phyloP scores from a whole-genome alignment of 768 basidiomycete species.

The Chalciporus sphaerocephalus region DNA sequence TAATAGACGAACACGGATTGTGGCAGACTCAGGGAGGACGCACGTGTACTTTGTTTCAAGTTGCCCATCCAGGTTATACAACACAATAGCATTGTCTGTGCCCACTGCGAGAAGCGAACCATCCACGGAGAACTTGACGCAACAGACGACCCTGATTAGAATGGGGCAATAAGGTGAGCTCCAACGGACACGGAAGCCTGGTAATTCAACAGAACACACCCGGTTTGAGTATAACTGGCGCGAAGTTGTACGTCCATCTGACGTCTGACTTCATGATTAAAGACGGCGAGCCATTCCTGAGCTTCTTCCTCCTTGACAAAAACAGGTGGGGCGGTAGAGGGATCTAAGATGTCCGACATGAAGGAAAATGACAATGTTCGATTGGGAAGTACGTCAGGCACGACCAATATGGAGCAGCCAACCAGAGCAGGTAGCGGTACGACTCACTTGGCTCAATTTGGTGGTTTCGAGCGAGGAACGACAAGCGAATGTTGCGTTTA shows the following conservation, averaged over 20 bases:
- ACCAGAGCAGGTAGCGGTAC: background rate
- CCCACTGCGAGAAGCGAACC: conserved; percentile 32
- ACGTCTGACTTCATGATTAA: conserved; percentile 45
- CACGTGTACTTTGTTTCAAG: conserved; percentile 30
- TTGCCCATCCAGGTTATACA: conserved; percentile 26
- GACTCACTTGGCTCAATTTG: conserved; percentile 6
- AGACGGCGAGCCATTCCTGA: conserved; percentile 55
- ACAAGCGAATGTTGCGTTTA: background rate
- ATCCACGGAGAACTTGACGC: conserved; percentile 31
- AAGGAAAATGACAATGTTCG: background rate
- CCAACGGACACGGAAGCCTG: conserved; percentile 4
- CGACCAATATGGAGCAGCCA: background rate
- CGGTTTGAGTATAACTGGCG: conserved; percentile 78
- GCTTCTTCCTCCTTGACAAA: conserved; percentile 42
- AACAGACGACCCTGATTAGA: conserved; percentile 28
- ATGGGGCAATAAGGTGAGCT: conserved; percentile 6
- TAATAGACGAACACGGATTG: background rate
- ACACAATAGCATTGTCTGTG: conserved; percentile 28
- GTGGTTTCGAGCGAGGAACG: background rate
- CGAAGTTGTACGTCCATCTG: conserved; percentile 52
- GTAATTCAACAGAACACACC: conserved; percentile 43
- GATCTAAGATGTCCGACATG: conserved; percentile 28
- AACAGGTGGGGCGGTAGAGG: conserved; percentile 25
- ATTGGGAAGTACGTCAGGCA: conserved; percentile 8
- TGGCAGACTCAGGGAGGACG: conserved; percentile 3